Evolutionary conservation across 2,329 filamentous ascomycete species (phyloP).

Genomic region (Trichoderma sp.): DNA sequence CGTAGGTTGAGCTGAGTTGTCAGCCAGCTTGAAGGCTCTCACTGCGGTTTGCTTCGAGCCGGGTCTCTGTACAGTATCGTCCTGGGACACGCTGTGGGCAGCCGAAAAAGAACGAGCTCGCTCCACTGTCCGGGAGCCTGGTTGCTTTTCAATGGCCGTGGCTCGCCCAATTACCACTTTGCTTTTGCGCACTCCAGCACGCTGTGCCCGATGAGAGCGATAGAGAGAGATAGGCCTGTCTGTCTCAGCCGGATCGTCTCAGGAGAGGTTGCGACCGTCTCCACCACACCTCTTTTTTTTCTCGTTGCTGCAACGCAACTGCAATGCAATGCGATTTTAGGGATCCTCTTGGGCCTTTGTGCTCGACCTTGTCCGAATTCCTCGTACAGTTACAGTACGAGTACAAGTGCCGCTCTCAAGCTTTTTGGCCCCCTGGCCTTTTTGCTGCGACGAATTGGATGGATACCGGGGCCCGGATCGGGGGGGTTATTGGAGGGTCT

Average conservation of each 20-base stretch:
- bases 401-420: background rate
- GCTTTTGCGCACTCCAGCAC: background rate
- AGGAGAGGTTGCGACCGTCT: conserved; percentile 9
- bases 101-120: conserved; percentile 13
- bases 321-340: conserved; percentile 3
- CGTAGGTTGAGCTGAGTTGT: background rate
- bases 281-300: conserved; percentile 14
- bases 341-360: background rate
- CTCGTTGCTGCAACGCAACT: background rate
- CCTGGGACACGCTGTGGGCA: background rate
- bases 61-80: background rate
- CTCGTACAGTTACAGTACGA: background rate
- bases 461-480: conserved; percentile 13
- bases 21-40: background rate
- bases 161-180: background rate
- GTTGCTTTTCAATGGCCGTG: background rate
- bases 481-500: background rate
- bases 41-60: background rate
- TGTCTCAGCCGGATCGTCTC: conserved; percentile 4
- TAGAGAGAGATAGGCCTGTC: background rate
- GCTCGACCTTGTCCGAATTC: background rate
- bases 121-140: conserved; percentile 14
- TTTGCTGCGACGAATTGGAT: conserved; percentile 15
- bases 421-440: conserved; percentile 3
- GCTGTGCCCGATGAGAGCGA: conserved; percentile 6